Evolutionary conservation across 2,329 filamentous ascomycete species (phyloP).

Genomic region (Exophiala phaeomuriformis): DNA sequence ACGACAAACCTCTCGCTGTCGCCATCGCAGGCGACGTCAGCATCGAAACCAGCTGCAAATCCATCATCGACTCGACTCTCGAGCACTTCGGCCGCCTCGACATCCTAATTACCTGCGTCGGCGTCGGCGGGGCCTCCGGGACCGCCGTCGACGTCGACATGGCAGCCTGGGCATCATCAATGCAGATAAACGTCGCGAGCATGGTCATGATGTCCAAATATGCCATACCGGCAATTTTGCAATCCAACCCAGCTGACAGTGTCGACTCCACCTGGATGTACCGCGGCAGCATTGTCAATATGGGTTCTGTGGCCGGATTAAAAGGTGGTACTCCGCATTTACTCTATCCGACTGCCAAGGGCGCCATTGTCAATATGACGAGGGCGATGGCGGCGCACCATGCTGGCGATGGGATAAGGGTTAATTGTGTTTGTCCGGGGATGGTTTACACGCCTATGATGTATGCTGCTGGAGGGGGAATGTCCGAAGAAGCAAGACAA

Average conservation of each 20-base stretch:
- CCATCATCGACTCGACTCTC: slow-evolving; percentile 37
- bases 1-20: background rate
- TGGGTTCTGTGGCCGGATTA: slow-evolving; percentile 55
- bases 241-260: slow-evolving; percentile 36
- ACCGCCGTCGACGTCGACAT: slow-evolving; percentile 56
- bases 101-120: slow-evolving; percentile 60
- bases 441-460: slow-evolving; percentile 50
- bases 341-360: slow-evolving; percentile 49
- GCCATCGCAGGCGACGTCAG: slow-evolving; percentile 51
- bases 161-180: slow-evolving; percentile 48
- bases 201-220: slow-evolving; percentile 61
- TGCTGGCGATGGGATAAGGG: slow-evolving; percentile 44
- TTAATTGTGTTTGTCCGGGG: slow-evolving; percentile 51
- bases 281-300: slow-evolving; percentile 53
- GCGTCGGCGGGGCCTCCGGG: slow-evolving; percentile 52
- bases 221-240: slow-evolving; percentile 53
- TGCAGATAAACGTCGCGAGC: slow-evolving; percentile 57
- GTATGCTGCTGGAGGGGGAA: slow-evolving; percentile 44
- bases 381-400: slow-evolving; percentile 51
- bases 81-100: slow-evolving; percentile 51
- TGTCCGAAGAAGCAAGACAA: slow-evolving; percentile 45
- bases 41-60: slow-evolving; percentile 45
- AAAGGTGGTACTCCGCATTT: slow-evolving; percentile 48
- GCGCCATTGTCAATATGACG: slow-evolving; percentile 51
- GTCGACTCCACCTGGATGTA: slow-evolving; percentile 31